These are phyloP conservation scores for Hyaloperonospora brassicae DNA, from an alignment of 352 stramenopile genomes.

Conservation along the genomic window DNA sequence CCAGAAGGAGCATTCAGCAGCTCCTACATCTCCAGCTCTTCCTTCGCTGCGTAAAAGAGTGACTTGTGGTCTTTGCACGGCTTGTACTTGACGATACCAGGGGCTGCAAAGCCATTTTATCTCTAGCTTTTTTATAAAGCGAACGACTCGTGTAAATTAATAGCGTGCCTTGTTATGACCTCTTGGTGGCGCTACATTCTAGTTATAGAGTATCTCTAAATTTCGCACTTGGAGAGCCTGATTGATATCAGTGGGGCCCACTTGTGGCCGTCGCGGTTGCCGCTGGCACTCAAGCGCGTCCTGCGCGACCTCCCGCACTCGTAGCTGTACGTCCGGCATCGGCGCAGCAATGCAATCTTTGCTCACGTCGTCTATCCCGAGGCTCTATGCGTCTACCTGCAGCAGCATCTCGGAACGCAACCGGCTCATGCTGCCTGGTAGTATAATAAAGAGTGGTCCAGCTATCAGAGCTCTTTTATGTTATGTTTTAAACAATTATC, in stretches of 20 bases:
- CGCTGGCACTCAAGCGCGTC: slow-evolving; percentile 80
- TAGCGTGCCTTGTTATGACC: neutral
- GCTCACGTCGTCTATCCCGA: slow-evolving; percentile 62
- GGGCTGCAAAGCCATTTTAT: slow-evolving; percentile 64
- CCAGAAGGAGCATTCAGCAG: slow-evolving; percentile 69
- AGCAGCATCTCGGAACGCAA: slow-evolving; percentile 59
- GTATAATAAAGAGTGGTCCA: no score
- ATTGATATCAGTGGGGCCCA: slow-evolving; percentile 68
- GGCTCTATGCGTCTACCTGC: slow-evolving; percentile 66
- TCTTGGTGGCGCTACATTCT: neutral
- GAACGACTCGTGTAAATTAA: neutral
- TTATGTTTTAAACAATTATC: no score
- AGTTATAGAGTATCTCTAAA: slow-evolving; percentile 34
- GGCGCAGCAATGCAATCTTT: slow-evolving; percentile 56
- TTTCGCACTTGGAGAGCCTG: slow-evolving; percentile 67
- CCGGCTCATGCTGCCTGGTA: slow-evolving; percentile 49
- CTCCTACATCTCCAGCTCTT: slow-evolving; percentile 62
- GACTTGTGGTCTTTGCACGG: slow-evolving; percentile 47
- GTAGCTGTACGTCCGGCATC: slow-evolving; percentile 70
- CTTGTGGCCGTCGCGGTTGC: slow-evolving; percentile 50
- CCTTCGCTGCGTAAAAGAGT: slow-evolving; percentile 66
- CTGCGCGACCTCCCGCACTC: slow-evolving; percentile 75
- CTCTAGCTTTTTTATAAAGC: slow-evolving; percentile 23
- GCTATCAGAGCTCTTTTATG: no score
- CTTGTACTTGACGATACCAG: slow-evolving; percentile 46